phyloP scores from a whole-genome alignment of 2,329 filamentous ascomycete genomes.

The Colletotrichum tropicicola region DNA sequence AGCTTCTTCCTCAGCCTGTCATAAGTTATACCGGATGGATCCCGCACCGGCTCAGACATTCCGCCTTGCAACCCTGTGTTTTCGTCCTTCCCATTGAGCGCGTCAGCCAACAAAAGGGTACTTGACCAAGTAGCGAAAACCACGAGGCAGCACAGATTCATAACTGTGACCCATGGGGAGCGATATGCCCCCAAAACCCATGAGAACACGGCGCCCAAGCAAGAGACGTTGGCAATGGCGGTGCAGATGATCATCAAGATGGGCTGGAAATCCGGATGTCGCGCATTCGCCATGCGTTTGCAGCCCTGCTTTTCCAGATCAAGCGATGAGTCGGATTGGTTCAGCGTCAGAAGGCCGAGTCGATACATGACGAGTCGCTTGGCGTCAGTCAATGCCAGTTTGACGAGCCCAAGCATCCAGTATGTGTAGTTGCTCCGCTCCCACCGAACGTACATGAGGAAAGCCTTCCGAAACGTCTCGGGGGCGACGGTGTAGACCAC shows the following conservation, averaged over 20 bases:
- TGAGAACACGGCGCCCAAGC: background rate
- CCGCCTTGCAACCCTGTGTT: background rate
- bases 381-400: background rate
- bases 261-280: slow-evolving; percentile 1
- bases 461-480: slow-evolving; percentile 1
- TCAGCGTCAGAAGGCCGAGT: background rate
- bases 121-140: slow-evolving; percentile 12
- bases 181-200: background rate
- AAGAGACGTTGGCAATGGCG: background rate
- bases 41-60: background rate
- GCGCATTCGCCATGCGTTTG: background rate
- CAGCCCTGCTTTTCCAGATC: background rate
- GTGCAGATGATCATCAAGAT: slow-evolving; percentile 4
- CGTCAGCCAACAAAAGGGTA: slow-evolving; percentile 1
- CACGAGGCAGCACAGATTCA: slow-evolving; percentile 7
- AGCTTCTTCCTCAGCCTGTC: slow-evolving; percentile 2
- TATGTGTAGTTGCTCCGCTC: slow-evolving; percentile 13
- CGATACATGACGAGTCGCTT: background rate
- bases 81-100: background rate
- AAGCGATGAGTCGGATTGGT: background rate
- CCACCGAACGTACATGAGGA: slow-evolving; percentile 14
- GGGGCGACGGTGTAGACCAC: slow-evolving; percentile 13
- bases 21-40: background rate
- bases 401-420: slow-evolving; percentile 5
- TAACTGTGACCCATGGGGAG: background rate